These are phyloP conservation scores for Alisma plantagoaquatica DNA, from an alignment of 106 monocot species.

Conservation along the genomic window DNA sequence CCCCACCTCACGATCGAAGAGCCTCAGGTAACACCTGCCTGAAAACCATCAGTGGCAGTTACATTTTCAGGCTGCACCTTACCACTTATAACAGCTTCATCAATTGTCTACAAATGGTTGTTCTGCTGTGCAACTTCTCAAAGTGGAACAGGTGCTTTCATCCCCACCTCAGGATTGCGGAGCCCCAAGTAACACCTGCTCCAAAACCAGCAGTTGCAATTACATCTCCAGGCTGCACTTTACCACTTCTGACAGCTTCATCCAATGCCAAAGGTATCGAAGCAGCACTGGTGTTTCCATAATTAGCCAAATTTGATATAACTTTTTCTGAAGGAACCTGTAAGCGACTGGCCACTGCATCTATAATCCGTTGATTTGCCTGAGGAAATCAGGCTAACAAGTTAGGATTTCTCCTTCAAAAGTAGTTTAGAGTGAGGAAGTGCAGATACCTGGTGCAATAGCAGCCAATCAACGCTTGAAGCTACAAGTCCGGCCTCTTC, in stretches of 20 bases:
- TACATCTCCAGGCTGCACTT: slow-evolving; percentile 50
- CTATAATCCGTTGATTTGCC: slow-evolving; percentile 89
- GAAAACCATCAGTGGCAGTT: slow-evolving; percentile 75
- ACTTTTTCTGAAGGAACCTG: slow-evolving; percentile 74
- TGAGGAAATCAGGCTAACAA: slow-evolving; percentile 9
- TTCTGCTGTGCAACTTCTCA: no score
- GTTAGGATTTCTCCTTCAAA: not conserved
- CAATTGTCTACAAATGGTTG: no score
- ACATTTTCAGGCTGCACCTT: slow-evolving; percentile 54
- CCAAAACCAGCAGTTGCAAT: slow-evolving; percentile 85
- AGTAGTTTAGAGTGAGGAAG: not conserved
- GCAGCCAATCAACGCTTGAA: slow-evolving; percentile 77
- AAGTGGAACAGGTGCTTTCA: no score
- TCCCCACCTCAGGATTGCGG: slow-evolving; percentile 70
- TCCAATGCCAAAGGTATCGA: slow-evolving; percentile 92
- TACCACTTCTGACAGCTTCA: slow-evolving; percentile 70
- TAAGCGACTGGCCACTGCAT: slow-evolving; percentile 69
- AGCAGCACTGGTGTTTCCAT: slow-evolving; percentile 93
- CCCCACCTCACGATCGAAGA: slow-evolving; percentile 79
- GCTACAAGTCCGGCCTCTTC: slow-evolving; percentile 50
- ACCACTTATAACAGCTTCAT: slow-evolving; percentile 72
- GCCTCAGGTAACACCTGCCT: slow-evolving; percentile 95
- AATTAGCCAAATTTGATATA: slow-evolving; percentile 89
- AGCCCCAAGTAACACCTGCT: slow-evolving; percentile 97
- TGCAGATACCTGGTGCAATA: slow-evolving; percentile 76